Base-by-base conservation (phyloP, 345 rosid genomes). In the Hibiscus trionum region DNA sequence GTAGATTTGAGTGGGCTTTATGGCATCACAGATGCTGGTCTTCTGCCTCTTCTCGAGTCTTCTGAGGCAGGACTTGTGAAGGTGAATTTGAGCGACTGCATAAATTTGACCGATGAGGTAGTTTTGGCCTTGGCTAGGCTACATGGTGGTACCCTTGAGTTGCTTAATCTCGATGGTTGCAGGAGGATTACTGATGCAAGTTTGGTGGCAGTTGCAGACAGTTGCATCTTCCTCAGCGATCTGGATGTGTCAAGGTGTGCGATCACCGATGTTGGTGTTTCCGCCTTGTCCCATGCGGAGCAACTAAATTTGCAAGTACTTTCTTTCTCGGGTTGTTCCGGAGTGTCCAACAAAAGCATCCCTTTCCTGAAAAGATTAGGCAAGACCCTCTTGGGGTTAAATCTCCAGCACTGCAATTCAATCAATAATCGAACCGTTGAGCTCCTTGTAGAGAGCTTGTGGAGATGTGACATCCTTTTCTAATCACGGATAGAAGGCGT, bases 381-480 rank as follows among this genome's bases (percentile, higher is more conserved):
- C 4, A 74, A 68, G 68, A 80, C 88, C 46, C 80, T 90, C 16
- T 29, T 85, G 17, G 96, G 96, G 14, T 68, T 88, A 80, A 90
- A 86, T 73, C 80, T 90, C 70, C 86, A 84, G 73, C 86, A 77
- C 77, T 90, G 96, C 84, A 82, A 83, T 71, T 83, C 82, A 31
- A 79, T 90, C 72, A 87, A 86, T 80, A 73, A 81, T 70, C 19
- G 80, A 75, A 52, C 80, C 4, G 76, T 83, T 7, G 84, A 84
- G 39, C 56, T 64, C 27, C 91, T 90, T 12, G 79, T 84, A 56
- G 88, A 82, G 66, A 83, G 75, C 33, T 67, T 88, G 29, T 88
- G 96, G 93, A 83, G 91, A 75, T 90, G 96, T 10, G 93, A 88
- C 76, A 84, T 88, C 73, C 88, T 90, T 65, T 85, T 73, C 67